phyloP scores from a whole-genome alignment of 805 yeast genomes.

The Metschnikowia matae region DNA sequence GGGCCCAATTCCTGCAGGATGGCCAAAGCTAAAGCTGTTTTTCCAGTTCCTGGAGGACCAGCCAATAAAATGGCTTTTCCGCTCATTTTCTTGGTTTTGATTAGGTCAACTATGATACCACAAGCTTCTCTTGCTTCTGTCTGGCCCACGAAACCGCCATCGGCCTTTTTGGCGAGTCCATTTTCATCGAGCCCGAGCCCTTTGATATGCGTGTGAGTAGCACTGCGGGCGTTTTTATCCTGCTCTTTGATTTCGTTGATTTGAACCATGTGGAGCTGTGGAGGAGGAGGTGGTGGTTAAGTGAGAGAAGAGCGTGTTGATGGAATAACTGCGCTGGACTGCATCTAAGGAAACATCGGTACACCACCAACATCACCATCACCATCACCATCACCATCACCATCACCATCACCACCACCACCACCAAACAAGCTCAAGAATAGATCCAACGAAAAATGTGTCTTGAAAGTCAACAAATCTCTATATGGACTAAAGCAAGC shows the following conservation, averaged over 20 bases:
- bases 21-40: conserved; percentile 94
- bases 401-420: too few relatives aligned
- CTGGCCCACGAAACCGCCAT: conserved; percentile 88
- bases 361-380: not conserved
- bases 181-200: conserved; percentile 92
- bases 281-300: too few relatives aligned
- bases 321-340: not conserved
- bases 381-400: too few relatives aligned
- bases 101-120: conserved; percentile 90
- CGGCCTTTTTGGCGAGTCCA: conserved; percentile 77
- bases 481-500: not conserved
- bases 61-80: conserved; percentile 95
- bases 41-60: conserved; percentile 98
- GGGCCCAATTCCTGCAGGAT: conserved; percentile 95
- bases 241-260: conserved; percentile 70
- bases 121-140: conserved; percentile 81
- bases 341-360: not conserved
- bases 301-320: not conserved
- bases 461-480: too few relatives aligned
- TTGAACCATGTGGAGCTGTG: conserved; percentile 49
- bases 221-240: conserved; percentile 64
- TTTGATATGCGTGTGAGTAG: conserved; percentile 95
- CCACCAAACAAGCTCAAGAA: too few relatives aligned
- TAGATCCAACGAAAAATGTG: too few relatives aligned
- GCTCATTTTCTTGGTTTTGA: conserved; percentile 86